A percentile compares a stretch with the other conserved stretches of the same genome.
Evolutionary conservation across 768 basidiomycete species (phyloP).

Genomic region (Flagelloscypha sp.): DNA sequence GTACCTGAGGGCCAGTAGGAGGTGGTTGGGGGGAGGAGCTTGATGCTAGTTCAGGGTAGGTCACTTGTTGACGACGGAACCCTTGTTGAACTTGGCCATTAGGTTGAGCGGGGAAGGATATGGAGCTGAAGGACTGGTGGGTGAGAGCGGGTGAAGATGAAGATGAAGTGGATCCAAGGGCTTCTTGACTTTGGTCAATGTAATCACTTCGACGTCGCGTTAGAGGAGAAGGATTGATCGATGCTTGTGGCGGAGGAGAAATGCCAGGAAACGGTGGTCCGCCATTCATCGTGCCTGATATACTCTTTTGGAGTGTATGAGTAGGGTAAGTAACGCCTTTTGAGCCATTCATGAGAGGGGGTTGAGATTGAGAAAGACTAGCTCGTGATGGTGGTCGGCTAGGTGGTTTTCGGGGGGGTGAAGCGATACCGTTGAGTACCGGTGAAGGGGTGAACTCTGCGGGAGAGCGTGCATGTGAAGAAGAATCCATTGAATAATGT

Average conservation of each 20-base stretch:
- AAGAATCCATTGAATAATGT: no score
- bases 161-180: no score
- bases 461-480: no score
- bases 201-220: slow-evolving; percentile 70
- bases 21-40: slow-evolving; percentile 80
- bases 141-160: no score
- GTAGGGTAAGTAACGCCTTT: slow-evolving; percentile 7
- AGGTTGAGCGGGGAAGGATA: no score
- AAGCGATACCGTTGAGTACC: slow-evolving; percentile 29
- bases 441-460: no score
- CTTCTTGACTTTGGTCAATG: slow-evolving; percentile 68
- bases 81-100: no score
- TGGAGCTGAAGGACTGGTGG: no score
- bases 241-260: slow-evolving; percentile 75
- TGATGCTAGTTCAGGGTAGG: slow-evolving; percentile 30
- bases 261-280: slow-evolving; percentile 22
- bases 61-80: slow-evolving; percentile 27
- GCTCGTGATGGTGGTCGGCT: no score
- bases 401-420: slow-evolving; percentile 50
- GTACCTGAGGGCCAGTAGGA: slow-evolving; percentile 45
- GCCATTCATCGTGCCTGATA: slow-evolving; percentile 2
- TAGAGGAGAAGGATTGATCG: slow-evolving; percentile 71
- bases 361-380: no score
- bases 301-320: not conserved
- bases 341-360: slow-evolving; percentile 3